A percentile compares a stretch with the other conserved stretches of the same genome.
Conservation (phyloP, 2,329 filamentous ascomycete species). For the Ceratocystis lukuohia region DNA sequence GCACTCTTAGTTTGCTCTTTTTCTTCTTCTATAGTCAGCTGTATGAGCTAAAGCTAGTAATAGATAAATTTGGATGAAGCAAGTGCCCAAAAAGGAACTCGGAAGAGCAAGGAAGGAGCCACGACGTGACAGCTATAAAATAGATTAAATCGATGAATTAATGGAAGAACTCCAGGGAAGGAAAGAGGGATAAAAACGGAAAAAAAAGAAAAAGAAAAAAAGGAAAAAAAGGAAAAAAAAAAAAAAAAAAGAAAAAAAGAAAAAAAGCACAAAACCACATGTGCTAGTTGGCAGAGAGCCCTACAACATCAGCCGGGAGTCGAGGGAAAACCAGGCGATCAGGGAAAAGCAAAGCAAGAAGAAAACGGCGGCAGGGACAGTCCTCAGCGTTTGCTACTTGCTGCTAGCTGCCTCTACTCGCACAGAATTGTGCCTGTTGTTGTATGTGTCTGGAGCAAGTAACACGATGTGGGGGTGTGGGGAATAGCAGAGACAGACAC, state of each 20-base stretch:
- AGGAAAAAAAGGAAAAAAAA: neutral
- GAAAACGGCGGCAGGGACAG: no score
- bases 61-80: constrained; percentile 1
- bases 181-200: neutral
- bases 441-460: neutral
- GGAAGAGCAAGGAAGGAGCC: neutral
- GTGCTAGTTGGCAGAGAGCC: neutral
- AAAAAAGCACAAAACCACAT: neutral
- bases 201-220: neutral
- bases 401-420: neutral
- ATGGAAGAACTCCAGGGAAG: neutral
- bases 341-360: no score
- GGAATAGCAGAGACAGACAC: neutral
- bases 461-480: constrained; percentile 8
- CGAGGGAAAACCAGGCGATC: no score
- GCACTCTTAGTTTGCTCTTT: neutral
- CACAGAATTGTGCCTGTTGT: neutral
- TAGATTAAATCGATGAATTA: neutral
- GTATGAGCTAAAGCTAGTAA: neutral
- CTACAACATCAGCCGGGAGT: no score
- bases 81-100: neutral
- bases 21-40: neutral
- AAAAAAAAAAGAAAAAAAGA: neutral
- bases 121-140: neutral
- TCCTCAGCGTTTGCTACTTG: neutral